A percentile compares a stretch with the other conserved stretches of the same genome.
These are phyloP conservation scores for Diaporthe batatas DNA, from an alignment of 2,329 filamentous ascomycete species.

Conservation along the genomic window DNA sequence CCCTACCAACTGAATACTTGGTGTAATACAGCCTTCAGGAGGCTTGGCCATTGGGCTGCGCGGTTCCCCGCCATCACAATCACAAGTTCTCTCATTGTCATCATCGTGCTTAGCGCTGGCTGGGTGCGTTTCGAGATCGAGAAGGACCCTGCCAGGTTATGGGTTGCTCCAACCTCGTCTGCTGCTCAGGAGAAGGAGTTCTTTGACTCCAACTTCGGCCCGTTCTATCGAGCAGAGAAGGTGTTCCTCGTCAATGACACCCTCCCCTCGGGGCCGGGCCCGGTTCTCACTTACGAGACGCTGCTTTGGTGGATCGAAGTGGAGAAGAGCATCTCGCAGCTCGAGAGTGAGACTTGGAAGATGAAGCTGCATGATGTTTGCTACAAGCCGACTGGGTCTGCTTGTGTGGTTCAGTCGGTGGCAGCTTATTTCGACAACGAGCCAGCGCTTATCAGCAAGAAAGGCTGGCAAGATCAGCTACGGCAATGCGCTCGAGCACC, in stretches of 20 bases:
- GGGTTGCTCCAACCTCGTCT: constrained; percentile 94
- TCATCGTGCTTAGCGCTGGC: constrained; percentile 84
- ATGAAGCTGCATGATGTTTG: constrained; percentile 86
- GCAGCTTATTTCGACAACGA: constrained; percentile 86
- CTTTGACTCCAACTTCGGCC: constrained; percentile 93
- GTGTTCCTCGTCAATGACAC: constrained; percentile 94
- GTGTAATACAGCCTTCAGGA: constrained; percentile 84
- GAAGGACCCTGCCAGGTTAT: constrained; percentile 88
- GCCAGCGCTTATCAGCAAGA: constrained; percentile 70
- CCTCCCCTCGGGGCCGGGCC: constrained; percentile 70
- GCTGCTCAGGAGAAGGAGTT: constrained; percentile 94
- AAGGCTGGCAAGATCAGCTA: constrained; percentile 80
- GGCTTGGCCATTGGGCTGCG: constrained; percentile 84
- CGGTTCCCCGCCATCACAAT: constrained; percentile 90
- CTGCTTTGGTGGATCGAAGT: constrained; percentile 94
- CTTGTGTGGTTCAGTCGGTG: constrained; percentile 94
- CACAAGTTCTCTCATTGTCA: constrained; percentile 77
- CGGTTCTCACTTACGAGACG: constrained; percentile 89
- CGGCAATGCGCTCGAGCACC: constrained; percentile 82
- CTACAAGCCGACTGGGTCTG: constrained; percentile 91
- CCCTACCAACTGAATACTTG: constrained; percentile 87
- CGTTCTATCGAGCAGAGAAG: constrained; percentile 95
- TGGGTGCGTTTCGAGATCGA: constrained; percentile 93
- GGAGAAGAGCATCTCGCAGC: constrained; percentile 79
- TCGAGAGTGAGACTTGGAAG: constrained; percentile 78